These are phyloP conservation scores for Phytophthora hybrid DNA, from an alignment of 352 stramenopile species.

Conservation along the genomic window DNA sequence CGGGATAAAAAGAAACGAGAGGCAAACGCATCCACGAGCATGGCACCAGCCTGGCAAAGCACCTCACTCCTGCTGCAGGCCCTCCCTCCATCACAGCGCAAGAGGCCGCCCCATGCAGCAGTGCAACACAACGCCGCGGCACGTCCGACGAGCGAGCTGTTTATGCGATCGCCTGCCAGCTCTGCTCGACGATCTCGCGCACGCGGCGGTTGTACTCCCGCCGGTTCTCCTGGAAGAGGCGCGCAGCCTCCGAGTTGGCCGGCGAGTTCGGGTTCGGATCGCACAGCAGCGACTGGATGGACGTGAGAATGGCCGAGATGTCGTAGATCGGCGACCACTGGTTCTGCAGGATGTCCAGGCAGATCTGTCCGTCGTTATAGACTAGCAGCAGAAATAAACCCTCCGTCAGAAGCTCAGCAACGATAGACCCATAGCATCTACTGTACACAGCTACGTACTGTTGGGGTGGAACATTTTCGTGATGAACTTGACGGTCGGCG, in stretches of 20 bases:
- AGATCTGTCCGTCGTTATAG: constrained; percentile 94
- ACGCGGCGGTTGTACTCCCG: constrained; percentile 99
- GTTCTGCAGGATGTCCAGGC: constrained; percentile 99
- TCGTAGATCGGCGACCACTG: constrained; percentile 99
- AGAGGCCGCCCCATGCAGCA: constrained; percentile 4
- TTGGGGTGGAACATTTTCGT: constrained; percentile 99
- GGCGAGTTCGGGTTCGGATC: constrained; percentile 99
- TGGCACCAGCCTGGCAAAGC: constrained; percentile 1
- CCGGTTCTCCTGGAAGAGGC: constrained; percentile 99
- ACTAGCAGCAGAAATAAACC: constrained; percentile 53
- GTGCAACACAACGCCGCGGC: constrained; percentile 27
- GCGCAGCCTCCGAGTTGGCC: constrained; percentile 98
- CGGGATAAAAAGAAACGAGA: constrained; percentile 23
- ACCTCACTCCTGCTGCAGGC: constrained; percentile 14
- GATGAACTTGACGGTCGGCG: constrained; percentile 97
- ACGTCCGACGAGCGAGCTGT: constrained; percentile 24
- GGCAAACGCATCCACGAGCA: constrained; percentile 22
- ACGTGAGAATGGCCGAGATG: constrained; percentile 99
- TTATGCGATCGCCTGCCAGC: constrained; percentile 92
- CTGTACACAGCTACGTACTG: constrained; percentile 61
- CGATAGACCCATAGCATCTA: constrained; percentile 1
- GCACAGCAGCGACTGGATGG: constrained; percentile 99
- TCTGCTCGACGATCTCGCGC: constrained; percentile 99
- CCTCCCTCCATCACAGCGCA: constrained; percentile 1
- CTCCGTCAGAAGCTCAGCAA: too few relatives aligned